Conservation (phyloP, 2,329 filamentous ascomycete genomes). For the Sclerotinia spermophila region DNA sequence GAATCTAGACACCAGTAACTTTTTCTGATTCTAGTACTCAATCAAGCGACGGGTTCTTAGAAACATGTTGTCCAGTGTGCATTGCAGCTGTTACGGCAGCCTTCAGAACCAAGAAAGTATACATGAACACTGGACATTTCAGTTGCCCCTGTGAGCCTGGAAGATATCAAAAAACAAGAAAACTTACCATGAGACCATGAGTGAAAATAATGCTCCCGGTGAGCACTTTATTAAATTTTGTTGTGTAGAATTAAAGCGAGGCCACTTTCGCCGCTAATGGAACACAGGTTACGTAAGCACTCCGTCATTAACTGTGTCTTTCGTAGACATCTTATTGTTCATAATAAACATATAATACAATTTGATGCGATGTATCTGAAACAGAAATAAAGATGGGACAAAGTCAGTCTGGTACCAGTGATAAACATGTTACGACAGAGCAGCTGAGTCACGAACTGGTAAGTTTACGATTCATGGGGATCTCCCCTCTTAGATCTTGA, state of each 20-base stretch:
- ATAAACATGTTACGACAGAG: conserved; percentile 32
- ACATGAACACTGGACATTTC: not conserved
- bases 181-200: not conserved
- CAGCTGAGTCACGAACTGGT: conserved; percentile 37
- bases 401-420: conserved; percentile 34
- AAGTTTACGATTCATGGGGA: conserved; percentile 19
- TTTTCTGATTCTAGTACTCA: not conserved
- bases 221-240: not conserved
- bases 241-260: not conserved
- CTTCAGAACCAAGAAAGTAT: not conserved
- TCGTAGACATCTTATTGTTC: not conserved
- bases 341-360: not conserved
- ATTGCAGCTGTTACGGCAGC: not conserved
- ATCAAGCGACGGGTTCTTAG: not conserved
- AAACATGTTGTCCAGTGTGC: not conserved
- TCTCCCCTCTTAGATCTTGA: not conserved
- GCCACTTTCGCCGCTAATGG: not conserved
- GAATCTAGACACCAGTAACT: not conserved
- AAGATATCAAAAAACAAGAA: not conserved
- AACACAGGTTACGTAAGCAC: not conserved
- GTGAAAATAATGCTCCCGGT: not conserved
- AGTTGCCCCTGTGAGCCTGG: not conserved
- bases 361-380: not conserved
- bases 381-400: conserved; percentile 35
- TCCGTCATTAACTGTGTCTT: not conserved